Percentiles rank a stretch among this genome's conserved stretches.
Conservation (phyloP, 345 rosid species). For the Citrus cavaleriei region DNA sequence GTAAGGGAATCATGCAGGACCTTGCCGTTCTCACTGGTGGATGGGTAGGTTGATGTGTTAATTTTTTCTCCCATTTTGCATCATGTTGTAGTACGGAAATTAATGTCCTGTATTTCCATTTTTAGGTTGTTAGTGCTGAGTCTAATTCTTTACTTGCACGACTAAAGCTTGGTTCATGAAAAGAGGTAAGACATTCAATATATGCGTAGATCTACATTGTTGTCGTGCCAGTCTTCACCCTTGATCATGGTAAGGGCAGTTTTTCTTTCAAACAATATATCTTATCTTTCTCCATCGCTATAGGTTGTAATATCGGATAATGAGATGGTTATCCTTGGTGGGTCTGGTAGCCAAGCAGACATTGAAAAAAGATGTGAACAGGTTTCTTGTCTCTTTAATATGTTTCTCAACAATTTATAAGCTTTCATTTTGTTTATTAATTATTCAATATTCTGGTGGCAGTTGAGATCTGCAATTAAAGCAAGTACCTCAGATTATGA, state of each 20-base stretch:
- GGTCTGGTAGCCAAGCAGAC: background rate
- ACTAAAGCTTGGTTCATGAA: background rate
- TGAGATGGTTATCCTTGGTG: background rate
- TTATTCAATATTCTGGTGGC: background rate
- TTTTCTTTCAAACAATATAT: background rate
- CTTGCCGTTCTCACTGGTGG: background rate
- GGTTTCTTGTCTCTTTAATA: background rate
- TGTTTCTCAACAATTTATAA: background rate
- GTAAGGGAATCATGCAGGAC: background rate
- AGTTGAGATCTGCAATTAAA: background rate
- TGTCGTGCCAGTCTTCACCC: background rate
- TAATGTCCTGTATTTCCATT: background rate
- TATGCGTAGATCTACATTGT: background rate
- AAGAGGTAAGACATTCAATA: background rate
- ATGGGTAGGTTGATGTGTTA: background rate
- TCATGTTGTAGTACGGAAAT: background rate
- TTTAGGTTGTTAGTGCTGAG: background rate
- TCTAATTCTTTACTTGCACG: background rate
- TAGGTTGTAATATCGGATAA: background rate
- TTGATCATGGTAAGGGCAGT: background rate
- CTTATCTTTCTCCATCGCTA: background rate
- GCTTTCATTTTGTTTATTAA: too few species aligned
- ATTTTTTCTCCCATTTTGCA: background rate
- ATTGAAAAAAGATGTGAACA: background rate
- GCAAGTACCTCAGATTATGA: background rate